phyloP scores from a whole-genome alignment of 192 early-diverging fungal species.

The Podila epicladia region DNA sequence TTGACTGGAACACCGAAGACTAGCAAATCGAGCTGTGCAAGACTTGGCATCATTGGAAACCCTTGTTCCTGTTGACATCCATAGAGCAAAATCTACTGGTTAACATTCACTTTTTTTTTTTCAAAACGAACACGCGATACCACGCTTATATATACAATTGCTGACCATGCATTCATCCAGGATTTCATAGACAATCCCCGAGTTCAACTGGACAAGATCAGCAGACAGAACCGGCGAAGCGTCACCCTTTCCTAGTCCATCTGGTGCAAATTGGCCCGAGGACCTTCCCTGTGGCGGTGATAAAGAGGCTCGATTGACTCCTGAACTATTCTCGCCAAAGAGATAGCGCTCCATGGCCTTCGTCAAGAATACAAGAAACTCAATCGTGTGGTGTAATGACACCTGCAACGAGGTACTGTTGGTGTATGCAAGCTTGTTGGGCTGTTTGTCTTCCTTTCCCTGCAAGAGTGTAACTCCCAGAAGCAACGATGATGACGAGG shows the following conservation, averaged over 20 bases:
- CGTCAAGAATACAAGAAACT: conserved; percentile 28
- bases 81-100: neutral
- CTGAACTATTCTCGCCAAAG: neutral
- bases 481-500: neutral
- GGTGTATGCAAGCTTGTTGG: conserved; percentile 17
- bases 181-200: conserved; percentile 36
- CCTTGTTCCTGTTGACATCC: conserved; percentile 16
- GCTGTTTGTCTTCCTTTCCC: neutral
- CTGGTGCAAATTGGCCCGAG: too few relatives aligned
- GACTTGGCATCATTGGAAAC: conserved; percentile 32
- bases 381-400: conserved; percentile 20
- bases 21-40: conserved; percentile 32
- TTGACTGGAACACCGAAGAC: conserved; percentile 24
- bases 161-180: conserved; percentile 45
- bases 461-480: neutral
- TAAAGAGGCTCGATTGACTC: neutral
- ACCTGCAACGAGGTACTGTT: conserved; percentile 2
- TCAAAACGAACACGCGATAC: neutral
- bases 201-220: conserved; percentile 14
- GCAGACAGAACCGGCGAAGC: conserved; percentile 1
- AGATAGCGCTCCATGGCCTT: conserved; percentile 29
- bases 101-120: neutral
- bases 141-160: neutral
- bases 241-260: neutral
- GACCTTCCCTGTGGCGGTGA: too few relatives aligned